phyloP scores from a whole-genome alignment of 2,329 filamentous ascomycete genomes.

The Capronia coronata region DNA sequence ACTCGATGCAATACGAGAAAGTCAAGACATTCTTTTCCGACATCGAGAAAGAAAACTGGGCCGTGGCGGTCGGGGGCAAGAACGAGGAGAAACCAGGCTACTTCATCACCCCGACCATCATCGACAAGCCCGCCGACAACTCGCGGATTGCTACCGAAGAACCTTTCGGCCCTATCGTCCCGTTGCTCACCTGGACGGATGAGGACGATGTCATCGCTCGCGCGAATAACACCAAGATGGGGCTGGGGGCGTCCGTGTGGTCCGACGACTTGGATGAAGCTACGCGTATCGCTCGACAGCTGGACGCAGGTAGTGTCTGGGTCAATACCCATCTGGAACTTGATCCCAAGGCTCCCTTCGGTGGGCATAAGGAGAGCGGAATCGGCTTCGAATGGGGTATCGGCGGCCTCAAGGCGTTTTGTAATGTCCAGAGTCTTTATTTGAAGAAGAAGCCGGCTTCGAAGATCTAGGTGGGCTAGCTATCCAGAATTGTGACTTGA shows the following conservation, averaged over 20 bases:
- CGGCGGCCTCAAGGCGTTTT: constrained; percentile 28
- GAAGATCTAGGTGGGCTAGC: too few species aligned
- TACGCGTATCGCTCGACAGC: constrained; percentile 46
- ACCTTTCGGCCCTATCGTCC: constrained; percentile 60
- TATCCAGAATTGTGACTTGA: too few species aligned
- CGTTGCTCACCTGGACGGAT: constrained; percentile 54
- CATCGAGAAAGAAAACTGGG: constrained; percentile 50
- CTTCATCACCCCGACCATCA: constrained; percentile 54
- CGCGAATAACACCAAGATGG: constrained; percentile 49
- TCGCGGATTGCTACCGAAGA: constrained; percentile 54
- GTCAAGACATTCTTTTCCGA: constrained; percentile 53
- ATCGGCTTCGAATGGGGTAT: constrained; percentile 31
- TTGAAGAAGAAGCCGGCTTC: constrained; percentile 21
- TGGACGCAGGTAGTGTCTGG: constrained; percentile 57
- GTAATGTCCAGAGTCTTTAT: constrained; percentile 26
- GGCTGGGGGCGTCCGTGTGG: constrained; percentile 55
- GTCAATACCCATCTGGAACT: constrained; percentile 44
- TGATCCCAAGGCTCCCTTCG: constrained; percentile 25
- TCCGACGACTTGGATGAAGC: constrained; percentile 48
- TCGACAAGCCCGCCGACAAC: constrained; percentile 52
- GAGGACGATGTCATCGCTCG: constrained; percentile 55
- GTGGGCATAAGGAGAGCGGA: constrained; percentile 33
- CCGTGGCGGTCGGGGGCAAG: constrained; percentile 48
- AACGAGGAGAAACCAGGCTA: constrained; percentile 40
- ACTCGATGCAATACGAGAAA: constrained; percentile 58